Evolutionary conservation across 176 grass and related monocot genomes (phyloP), one percentile per base, ranked within the genome.

Genomic region (Miscanthus lutarioriparius): DNA sequence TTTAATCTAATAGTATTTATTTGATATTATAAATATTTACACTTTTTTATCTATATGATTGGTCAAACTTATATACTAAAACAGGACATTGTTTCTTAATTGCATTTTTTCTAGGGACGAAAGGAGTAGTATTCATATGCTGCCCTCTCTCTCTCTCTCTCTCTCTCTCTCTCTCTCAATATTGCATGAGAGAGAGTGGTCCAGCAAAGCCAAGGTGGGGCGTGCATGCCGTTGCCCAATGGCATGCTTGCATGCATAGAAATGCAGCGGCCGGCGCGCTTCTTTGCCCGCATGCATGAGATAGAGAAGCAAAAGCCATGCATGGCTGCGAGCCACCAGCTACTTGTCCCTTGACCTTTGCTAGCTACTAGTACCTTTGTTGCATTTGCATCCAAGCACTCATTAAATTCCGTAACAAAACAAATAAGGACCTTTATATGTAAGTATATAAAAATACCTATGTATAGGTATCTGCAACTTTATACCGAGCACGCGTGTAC

Each of bases 241-340:
- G 59, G 23, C 38, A 70, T 30, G 26, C 38, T 58, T 30, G 26
- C 37, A 25, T 72, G 67, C 39, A 65, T 75, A 16, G 27, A 45
- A 40, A 70, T 44, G 17, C 25, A 17, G 75, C 11, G 33, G 44
- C 43, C 43, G 41, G 72, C 47, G 74, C 54, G 30, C 25, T 63
- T 41, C 83, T 89, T 89, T 90, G 78, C 56, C 67, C 73, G 83
- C 78, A 78, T 48, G 70, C 68, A 41, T 41, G 10, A 22, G 37
- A 43, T 54, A 30, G 83, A 40, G 67, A 70, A 85, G 68, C 30
- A 89, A 89, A 89, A 86, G 83, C 72, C 72, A 19, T 22, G 40
- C 33, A 44, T 54, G 61, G 11, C 58, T 66, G 39, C 54, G 28
- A 58, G 7, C 28, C 72, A n/a, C 58, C 71, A 75, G 71, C 73